Evolutionary conservation across 352 stramenopile species (phyloP).

Genomic region (Phytophthora syringae): DNA sequence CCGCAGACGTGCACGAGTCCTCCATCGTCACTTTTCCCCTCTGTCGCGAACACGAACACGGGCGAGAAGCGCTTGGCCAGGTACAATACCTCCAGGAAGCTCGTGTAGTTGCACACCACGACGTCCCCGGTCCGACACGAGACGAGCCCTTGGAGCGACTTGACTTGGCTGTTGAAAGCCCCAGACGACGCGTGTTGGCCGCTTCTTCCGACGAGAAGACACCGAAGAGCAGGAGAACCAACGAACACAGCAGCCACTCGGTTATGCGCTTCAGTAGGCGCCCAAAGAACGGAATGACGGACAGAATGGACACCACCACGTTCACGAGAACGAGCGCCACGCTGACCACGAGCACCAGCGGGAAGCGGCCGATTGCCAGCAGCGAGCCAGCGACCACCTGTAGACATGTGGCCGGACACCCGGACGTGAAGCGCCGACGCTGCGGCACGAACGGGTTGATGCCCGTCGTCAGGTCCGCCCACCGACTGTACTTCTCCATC

Average conservation of each 20-base stretch:
- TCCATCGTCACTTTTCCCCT: slow-evolving; percentile 53
- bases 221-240: slow-evolving; percentile 69
- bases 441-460: slow-evolving; percentile 90
- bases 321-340: slow-evolving; percentile 56
- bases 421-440: slow-evolving; percentile 60
- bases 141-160: slow-evolving; percentile 29
- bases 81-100: slow-evolving; percentile 82
- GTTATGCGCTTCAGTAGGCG: slow-evolving; percentile 68
- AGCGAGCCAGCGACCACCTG: slow-evolving; percentile 53
- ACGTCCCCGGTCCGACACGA: slow-evolving; percentile 62
- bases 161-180: slow-evolving; percentile 54
- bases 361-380: slow-evolving; percentile 58
- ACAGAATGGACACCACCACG: slow-evolving; percentile 58
- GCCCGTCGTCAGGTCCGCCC: slow-evolving; percentile 84
- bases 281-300: slow-evolving; percentile 69
- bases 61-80: slow-evolving; percentile 80
- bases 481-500: slow-evolving; percentile 91
- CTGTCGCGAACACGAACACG: slow-evolving; percentile 71
- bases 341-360: slow-evolving; percentile 51
- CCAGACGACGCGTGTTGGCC: slow-evolving; percentile 78
- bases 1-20: slow-evolving; percentile 71
- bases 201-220: slow-evolving; percentile 73
- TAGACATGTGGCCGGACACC: slow-evolving; percentile 43
- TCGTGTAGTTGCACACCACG: slow-evolving; percentile 86
- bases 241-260: slow-evolving; percentile 77